These are phyloP conservation scores for Paramecium sonneborni DNA, from an alignment of 73 alveolate species.

Conservation along the genomic window DNA sequence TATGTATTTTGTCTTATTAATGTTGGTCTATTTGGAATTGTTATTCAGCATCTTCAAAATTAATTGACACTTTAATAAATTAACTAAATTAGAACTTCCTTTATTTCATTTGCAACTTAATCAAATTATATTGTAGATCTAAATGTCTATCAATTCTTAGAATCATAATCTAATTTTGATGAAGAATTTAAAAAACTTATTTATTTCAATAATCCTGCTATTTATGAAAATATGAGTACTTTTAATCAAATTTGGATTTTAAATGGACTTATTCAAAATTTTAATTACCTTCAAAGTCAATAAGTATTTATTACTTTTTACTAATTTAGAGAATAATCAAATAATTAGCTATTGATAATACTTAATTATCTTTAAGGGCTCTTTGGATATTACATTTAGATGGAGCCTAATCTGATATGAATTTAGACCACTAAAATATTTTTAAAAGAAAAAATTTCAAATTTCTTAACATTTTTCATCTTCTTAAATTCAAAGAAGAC, in stretches of 20 bases:
- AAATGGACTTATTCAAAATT: background rate
- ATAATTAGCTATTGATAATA: background rate
- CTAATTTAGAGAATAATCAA: slow-evolving; percentile 20
- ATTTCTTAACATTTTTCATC: background rate
- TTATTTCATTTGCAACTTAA: background rate
- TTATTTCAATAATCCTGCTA: background rate
- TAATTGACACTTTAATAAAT: background rate
- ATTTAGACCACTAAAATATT: background rate
- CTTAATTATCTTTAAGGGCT: background rate
- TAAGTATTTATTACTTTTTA: background rate
- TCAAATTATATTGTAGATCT: background rate
- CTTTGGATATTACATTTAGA: slow-evolving; percentile 9
- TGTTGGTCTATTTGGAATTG: background rate
- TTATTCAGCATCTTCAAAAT: background rate
- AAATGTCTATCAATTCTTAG: background rate
- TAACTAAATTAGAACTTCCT: background rate
- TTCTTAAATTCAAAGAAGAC: background rate
- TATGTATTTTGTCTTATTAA: background rate
- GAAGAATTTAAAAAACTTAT: background rate
- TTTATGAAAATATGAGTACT: background rate
- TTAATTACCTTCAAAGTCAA: background rate
- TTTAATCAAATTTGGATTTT: background rate
- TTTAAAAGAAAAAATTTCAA: background rate
- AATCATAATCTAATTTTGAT: background rate
- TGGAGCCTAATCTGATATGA: background rate